phyloP scores from a whole-genome alignment of 805 yeast genomes.

The Pichia cephalocereana region DNA sequence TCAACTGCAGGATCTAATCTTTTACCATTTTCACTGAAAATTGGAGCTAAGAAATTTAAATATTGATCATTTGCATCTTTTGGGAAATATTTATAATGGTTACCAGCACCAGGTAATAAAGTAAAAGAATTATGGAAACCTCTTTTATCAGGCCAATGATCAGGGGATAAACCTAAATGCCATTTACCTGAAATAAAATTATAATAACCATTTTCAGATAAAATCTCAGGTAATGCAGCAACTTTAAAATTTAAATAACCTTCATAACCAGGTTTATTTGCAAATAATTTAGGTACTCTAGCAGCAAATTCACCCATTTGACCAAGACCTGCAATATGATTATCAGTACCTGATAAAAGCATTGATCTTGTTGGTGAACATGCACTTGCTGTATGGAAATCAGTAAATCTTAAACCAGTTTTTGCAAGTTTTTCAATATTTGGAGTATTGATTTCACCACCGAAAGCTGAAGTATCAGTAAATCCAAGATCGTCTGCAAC shows the following conservation, averaged over 20 bases:
- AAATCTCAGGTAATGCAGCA: constrained; percentile 44
- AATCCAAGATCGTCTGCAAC: constrained; percentile 58
- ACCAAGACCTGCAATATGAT: constrained; percentile 52
- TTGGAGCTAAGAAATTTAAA: constrained; percentile 29
- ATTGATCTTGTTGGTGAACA: constrained; percentile 59
- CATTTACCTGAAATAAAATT: constrained; percentile 51
- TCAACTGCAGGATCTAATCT: constrained; percentile 26
- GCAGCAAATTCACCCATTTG: constrained; percentile 44
- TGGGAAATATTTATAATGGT: constrained; percentile 40
- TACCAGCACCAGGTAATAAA: constrained; percentile 49
- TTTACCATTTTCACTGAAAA: constrained; percentile 32
- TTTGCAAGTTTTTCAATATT: constrained; percentile 35
- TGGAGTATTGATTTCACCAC: constrained; percentile 52
- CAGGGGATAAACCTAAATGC: constrained; percentile 44
- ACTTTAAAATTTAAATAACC: constrained; percentile 43
- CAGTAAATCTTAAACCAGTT: constrained; percentile 41
- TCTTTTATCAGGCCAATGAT: constrained; percentile 39
- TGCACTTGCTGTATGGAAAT: constrained; percentile 56
- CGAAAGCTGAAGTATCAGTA: constrained; percentile 45
- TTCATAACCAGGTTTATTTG: constrained; percentile 45
- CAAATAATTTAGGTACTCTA: constrained; percentile 29
- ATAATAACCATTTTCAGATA: constrained; percentile 39
- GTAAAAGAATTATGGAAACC: constrained; percentile 45
- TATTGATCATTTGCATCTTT: constrained; percentile 21
- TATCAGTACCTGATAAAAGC: constrained; percentile 52